phyloP scores from a whole-genome alignment of 2,329 filamentous ascomycete species.

The Scolecobasidium constrictum region DNA sequence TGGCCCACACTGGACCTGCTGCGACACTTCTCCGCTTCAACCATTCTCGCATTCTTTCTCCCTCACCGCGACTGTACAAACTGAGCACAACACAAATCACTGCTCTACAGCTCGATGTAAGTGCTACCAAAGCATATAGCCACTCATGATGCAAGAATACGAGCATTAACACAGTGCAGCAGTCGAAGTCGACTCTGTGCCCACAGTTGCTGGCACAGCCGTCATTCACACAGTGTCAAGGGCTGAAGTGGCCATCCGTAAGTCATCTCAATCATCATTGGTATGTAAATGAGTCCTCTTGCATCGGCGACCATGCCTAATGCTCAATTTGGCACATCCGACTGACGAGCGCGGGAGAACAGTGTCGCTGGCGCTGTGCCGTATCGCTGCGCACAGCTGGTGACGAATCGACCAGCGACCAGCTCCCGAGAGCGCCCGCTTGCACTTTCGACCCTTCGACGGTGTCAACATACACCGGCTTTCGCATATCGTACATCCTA shows the following conservation, averaged over 20 bases:
- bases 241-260: not conserved
- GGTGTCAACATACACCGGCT: too few species aligned
- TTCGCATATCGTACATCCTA: too few species aligned
- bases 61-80: too few species aligned
- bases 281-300: not conserved
- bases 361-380: not conserved
- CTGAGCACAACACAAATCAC: too few species aligned
- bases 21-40: not conserved
- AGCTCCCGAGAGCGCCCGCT: not conserved
- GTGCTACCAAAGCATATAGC: too few species aligned
- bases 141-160: too few species aligned
- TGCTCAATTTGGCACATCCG: not conserved
- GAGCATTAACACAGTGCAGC: too few species aligned
- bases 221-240: not conserved
- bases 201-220: not conserved
- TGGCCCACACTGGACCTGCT: not conserved
- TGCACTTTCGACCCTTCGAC: not conserved
- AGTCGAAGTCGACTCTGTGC: too few species aligned
- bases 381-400: not conserved
- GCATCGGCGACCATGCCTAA: not conserved
- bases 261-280: conserved; percentile 1
- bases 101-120: too few species aligned
- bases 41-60: not conserved
- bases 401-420: not conserved
- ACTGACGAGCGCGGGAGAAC: not conserved